Evolutionary conservation across 1,284 basidiomycete species (phyloP).

Genomic region (Tylopilus sp.): DNA sequence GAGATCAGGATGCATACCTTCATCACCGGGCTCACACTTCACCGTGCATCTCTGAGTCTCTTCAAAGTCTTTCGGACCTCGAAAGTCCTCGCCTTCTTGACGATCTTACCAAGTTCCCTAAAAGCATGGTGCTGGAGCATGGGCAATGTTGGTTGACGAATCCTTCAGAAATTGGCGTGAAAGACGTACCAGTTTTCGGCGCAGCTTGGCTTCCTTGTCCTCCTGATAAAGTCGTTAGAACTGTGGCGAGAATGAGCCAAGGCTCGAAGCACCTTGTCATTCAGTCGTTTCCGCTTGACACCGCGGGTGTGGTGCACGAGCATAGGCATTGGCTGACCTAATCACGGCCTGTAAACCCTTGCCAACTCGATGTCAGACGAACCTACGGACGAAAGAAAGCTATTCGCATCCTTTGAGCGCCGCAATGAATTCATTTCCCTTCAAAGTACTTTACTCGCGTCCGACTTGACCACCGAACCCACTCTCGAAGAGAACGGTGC

Average conservation of each 20-base stretch:
- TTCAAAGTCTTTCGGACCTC: slow-evolving; percentile 84
- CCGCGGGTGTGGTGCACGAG: slow-evolving; percentile 4
- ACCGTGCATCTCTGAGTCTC: slow-evolving; percentile 74
- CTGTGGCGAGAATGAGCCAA: neutral
- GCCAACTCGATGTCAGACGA: slow-evolving; percentile 35
- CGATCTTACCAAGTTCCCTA: slow-evolving; percentile 63
- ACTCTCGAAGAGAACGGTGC: slow-evolving; percentile 46
- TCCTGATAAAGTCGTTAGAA: slow-evolving; percentile 16
- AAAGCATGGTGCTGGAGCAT: slow-evolving; percentile 60
- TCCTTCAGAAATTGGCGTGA: slow-evolving; percentile 10
- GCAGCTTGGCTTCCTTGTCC: slow-evolving; percentile 16
- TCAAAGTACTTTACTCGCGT: slow-evolving; percentile 50
- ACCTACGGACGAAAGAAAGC: slow-evolving; percentile 37
- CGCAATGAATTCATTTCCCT: slow-evolving; percentile 53
- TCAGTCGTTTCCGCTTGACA: slow-evolving; percentile 23
- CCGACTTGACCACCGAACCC: slow-evolving; percentile 47
- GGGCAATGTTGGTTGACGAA: slow-evolving; percentile 11
- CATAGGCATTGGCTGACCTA: slow-evolving; percentile 27
- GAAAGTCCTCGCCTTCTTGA: slow-evolving; percentile 80
- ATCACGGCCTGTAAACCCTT: slow-evolving; percentile 1
- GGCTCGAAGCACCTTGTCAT: slow-evolving; percentile 12
- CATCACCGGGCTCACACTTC: neutral
- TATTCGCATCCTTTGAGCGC: slow-evolving; percentile 59
- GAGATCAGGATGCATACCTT: slow-evolving; percentile 1
- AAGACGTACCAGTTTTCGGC: slow-evolving; percentile 43